A percentile compares a stretch with the other conserved stretches of the same genome.
Conservation (phyloP, 805 yeast species). For the Candida railenensis region DNA sequence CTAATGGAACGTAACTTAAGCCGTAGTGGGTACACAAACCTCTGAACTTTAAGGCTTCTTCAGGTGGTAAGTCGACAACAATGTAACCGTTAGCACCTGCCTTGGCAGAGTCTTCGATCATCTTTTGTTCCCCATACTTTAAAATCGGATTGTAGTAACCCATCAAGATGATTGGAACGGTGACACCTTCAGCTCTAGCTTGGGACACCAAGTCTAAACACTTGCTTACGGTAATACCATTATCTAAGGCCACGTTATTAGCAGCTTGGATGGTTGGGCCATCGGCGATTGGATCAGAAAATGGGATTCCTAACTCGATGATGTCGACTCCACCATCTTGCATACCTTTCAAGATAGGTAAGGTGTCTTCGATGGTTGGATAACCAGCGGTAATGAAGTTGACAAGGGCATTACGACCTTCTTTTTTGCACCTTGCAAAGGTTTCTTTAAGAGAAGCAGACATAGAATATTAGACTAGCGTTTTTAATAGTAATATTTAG, state of each 20-base stretch:
- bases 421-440: constrained; percentile 57
- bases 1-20: constrained; percentile 85
- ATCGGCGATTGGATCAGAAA: constrained; percentile 98
- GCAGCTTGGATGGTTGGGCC: constrained; percentile 96
- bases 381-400: constrained; percentile 94
- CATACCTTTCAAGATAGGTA: constrained; percentile 81
- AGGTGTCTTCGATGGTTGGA: constrained; percentile 85
- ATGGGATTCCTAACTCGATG: constrained; percentile 94
- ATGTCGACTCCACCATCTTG: constrained; percentile 96
- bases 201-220: constrained; percentile 68
- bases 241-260: constrained; percentile 75
- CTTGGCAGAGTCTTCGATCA: constrained; percentile 72
- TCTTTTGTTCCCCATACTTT: constrained; percentile 82
- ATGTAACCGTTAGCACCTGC: constrained; percentile 97
- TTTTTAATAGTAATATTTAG: background rate
- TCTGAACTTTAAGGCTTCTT: constrained; percentile 90
- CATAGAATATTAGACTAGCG: too few relatives aligned
- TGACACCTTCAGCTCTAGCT: constrained; percentile 82
- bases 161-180: constrained; percentile 89
- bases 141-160: constrained; percentile 96
- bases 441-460: constrained; percentile 57
- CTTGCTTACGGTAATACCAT: constrained; percentile 71
- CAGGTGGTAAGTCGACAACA: constrained; percentile 96
- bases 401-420: constrained; percentile 81
- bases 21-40: constrained; percentile 64